A percentile compares a stretch with the other conserved stretches of the same genome.
Evolutionary conservation across 192 early-diverging fungal genomes (phyloP).

Genomic region (Spinellus fusiger): DNA sequence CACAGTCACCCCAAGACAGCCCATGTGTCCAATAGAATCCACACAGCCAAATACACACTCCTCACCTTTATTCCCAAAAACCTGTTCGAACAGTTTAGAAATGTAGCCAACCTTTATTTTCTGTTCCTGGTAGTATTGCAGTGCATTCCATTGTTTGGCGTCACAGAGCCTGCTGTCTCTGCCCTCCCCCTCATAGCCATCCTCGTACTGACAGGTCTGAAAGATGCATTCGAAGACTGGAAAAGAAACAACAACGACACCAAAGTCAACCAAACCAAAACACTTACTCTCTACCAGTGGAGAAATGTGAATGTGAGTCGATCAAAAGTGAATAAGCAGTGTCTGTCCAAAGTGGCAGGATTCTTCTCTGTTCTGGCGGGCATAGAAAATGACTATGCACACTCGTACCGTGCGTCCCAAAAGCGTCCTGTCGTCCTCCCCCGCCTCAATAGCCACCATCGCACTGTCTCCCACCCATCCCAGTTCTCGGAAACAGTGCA

Average conservation of each 20-base stretch:
- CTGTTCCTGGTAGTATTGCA: constrained; percentile 84
- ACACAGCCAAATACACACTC: constrained; percentile 88
- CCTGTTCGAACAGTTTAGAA: constrained; percentile 94
- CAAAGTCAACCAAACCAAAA: constrained; percentile 68
- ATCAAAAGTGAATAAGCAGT: constrained; percentile 4
- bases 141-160: constrained; percentile 49
- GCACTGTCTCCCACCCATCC: not conserved
- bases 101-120: constrained; percentile 96
- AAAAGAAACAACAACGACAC: constrained; percentile 81
- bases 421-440: not conserved
- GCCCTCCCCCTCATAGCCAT: constrained; percentile 84
- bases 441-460: not conserved
- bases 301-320: constrained; percentile 53
- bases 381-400: constrained; percentile 23
- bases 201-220: constrained; percentile 70
- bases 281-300: constrained; percentile 52
- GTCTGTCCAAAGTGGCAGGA: constrained; percentile 3
- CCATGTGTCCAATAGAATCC: constrained; percentile 63
- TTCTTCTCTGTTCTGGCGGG: constrained; percentile 21
- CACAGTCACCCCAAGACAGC: constrained; percentile 27
- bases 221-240: constrained; percentile 93
- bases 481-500: not conserved
- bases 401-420: constrained; percentile 4
- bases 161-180: constrained; percentile 72
- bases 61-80: constrained; percentile 95